Evolutionary conservation across 257 asterid species (phyloP), one percentile per base, ranked within the genome.

Genomic region (Nicotiana noctiflora): DNA sequence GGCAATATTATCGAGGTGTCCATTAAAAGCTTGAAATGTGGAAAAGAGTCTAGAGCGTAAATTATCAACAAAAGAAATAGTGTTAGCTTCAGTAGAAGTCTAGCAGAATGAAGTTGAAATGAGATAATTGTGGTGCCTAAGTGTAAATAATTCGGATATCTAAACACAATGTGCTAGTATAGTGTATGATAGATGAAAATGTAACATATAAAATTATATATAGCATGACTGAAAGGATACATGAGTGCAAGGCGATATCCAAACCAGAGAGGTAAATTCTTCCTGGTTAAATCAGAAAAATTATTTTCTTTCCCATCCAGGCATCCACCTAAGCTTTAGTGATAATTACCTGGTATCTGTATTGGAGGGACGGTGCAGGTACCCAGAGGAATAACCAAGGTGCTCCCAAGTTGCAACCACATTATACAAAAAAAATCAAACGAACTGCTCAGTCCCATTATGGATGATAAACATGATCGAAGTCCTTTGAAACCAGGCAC

Each of bases 261-360:
- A 8, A 52, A 66, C 10, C n/a, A 18, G 29, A 34, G 76, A 67
- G 55, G 53, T 67, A 0, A 7, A 32, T 2, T 65, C 49, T 17
- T 63, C 75, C 34, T 65, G 75, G 75, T 65, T 32, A 65, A 63
- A 65, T 32, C 75, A 66, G 34, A 66, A 27, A 37, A 67, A 67
- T 52, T n/a, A 37, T 4, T 67, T n/a, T 67, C 15, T 40, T n/a
- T 67, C 76, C 11, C 76, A 34, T 66, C 27, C 27, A 25, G 27
- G 27, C 27, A 25, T 25, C 9, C 37, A 25, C 75, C 52, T 32
- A 32, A 4, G 52, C 51, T 66, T 32, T 32, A 18, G 52, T 18
- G 53, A 0, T 37, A 67, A 8, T 34, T 66, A 18, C 52, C 52
- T 4, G 53, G 53, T 46, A 66, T 51, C 75, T 66, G 5, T 1